Percentiles rank a stretch among this genome's conserved stretches.
These are phyloP conservation scores for Coffea eugenioides DNA, from an alignment of 257 asterid species.

Conservation along the genomic window DNA sequence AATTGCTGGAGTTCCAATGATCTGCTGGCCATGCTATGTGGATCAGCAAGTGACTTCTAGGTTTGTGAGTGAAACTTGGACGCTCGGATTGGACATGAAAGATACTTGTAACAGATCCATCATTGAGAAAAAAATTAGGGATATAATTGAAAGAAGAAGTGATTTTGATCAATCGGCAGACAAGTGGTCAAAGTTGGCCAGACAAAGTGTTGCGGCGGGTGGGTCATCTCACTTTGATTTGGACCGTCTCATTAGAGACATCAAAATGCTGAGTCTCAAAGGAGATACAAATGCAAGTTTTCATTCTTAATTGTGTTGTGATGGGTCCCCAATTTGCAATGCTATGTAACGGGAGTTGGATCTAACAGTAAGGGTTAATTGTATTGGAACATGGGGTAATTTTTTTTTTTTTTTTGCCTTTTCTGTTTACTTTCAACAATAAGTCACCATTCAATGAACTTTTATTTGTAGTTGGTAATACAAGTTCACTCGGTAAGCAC, in stretches of 20 bases:
- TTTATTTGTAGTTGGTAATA: no score
- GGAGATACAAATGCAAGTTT: neutral
- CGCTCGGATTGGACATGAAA: constrained; percentile 31
- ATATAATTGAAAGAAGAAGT: constrained; percentile 13
- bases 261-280: neutral
- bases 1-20: constrained; percentile 30
- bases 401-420: no score
- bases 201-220: constrained; percentile 13
- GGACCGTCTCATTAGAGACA: constrained; percentile 18
- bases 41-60: constrained; percentile 30
- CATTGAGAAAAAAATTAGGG: constrained; percentile 22
- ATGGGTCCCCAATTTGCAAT: no score
- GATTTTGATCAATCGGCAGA: constrained; percentile 10
- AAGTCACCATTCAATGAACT: no score
- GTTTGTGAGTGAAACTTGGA: constrained; percentile 30
- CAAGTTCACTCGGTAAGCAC: no score
- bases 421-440: no score
- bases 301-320: neutral
- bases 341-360: neutral
- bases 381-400: no score
- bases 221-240: constrained; percentile 25
- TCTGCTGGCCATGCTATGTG: constrained; percentile 29
- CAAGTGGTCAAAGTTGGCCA: constrained; percentile 15
- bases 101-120: constrained; percentile 17
- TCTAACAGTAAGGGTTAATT: no score